Conservation (phyloP, 805 yeast species). For the Schwanniomyces sp. region DNA sequence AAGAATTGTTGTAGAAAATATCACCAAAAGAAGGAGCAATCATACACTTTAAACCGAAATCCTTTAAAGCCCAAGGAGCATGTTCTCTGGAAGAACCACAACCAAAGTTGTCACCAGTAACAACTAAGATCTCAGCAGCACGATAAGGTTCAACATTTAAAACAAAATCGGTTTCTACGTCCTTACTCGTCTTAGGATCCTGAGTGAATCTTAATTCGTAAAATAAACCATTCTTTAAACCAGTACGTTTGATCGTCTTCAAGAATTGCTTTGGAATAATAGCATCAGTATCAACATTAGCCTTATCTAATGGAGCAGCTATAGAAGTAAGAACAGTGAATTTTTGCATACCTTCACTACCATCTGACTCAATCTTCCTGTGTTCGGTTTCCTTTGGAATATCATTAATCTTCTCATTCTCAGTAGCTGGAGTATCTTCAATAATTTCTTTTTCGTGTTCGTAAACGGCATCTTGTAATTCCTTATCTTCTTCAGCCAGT, state of each 20-base stretch:
- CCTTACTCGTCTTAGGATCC: conserved; percentile 68
- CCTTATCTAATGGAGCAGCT: conserved; percentile 92
- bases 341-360: conserved; percentile 60
- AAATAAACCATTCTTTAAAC: conserved; percentile 83
- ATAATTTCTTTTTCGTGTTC: conserved; percentile 68
- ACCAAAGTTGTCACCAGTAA: conserved; percentile 96
- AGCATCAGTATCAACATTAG: conserved; percentile 97
- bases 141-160: conserved; percentile 84
- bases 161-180: conserved; percentile 83
- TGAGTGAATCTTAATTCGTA: conserved; percentile 78
- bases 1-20: conserved; percentile 95
- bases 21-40: conserved; percentile 99
- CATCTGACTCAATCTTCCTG: conserved; percentile 28
- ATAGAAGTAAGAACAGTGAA: conserved; percentile 77
- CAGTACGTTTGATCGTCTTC: conserved; percentile 97
- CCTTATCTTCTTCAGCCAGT: conserved; percentile 47
- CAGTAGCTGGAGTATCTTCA: conserved; percentile 52
- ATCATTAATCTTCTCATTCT: conserved; percentile 61
- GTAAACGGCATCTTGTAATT: conserved; percentile 66
- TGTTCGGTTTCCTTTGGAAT: conserved; percentile 50
- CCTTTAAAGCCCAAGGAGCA: conserved; percentile 99
- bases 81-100: conserved; percentile 99
- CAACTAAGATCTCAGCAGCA: conserved; percentile 77
- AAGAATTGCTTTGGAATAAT: conserved; percentile 98
- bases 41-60: conserved; percentile 92